phyloP scores from a whole-genome alignment of 2,329 filamentous ascomycete species.

The Neonectria coccinea region DNA sequence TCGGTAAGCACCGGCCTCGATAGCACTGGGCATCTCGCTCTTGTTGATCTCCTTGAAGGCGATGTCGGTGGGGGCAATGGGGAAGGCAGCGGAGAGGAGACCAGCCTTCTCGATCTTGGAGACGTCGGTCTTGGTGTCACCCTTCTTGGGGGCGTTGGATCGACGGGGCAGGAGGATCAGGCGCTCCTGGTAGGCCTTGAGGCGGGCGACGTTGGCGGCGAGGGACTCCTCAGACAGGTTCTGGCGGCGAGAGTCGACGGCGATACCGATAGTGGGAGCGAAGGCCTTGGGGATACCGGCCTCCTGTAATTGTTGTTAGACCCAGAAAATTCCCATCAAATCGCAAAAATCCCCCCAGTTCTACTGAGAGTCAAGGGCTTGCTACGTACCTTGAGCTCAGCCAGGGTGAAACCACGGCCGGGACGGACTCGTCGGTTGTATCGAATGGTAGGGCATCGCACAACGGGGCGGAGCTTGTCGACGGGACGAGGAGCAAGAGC shows the following conservation, averaged over 20 bases:
- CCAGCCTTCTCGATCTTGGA: constrained; percentile 72
- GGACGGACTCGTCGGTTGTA: constrained; percentile 98
- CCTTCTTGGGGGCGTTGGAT: constrained; percentile 92
- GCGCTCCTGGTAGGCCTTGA: constrained; percentile 96
- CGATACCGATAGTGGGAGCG: constrained; percentile 95
- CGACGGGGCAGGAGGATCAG: constrained; percentile 98
- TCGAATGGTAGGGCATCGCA: constrained; percentile 97
- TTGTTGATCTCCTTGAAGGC: constrained; percentile 82
- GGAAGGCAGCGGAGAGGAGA: constrained; percentile 66
- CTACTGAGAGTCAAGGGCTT: constrained; percentile 12
- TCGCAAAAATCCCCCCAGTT: background rate
- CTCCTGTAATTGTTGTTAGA: constrained; percentile 71
- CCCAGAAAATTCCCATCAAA: constrained; percentile 19
- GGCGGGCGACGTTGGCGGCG: constrained; percentile 93
- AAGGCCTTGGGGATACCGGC: constrained; percentile 95
- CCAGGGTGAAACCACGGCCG: constrained; percentile 96
- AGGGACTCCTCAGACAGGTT: constrained; percentile 98
- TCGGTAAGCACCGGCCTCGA: constrained; percentile 87
- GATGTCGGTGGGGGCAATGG: constrained; percentile 76
- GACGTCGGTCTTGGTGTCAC: constrained; percentile 87
- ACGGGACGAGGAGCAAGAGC: constrained; percentile 95
- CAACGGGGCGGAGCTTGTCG: constrained; percentile 95
- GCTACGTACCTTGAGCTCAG: constrained; percentile 91
- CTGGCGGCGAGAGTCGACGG: constrained; percentile 95
- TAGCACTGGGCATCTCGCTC: constrained; percentile 79